Conservation (phyloP, 1,139 yeast species). For the Sugiyamaella paludigena region DNA sequence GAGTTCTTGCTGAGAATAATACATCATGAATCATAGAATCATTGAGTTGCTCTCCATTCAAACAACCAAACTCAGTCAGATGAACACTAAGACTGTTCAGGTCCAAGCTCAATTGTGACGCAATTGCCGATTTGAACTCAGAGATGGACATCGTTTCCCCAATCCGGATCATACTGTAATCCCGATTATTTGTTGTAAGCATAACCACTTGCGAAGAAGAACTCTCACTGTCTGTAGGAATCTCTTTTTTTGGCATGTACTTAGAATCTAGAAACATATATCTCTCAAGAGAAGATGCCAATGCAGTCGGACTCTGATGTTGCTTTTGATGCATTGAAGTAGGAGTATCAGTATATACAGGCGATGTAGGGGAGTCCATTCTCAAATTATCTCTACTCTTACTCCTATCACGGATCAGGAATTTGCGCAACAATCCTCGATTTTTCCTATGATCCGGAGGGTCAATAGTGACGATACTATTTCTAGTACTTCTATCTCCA, state of each 20-base stretch:
- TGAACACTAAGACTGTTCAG: constrained; percentile 51
- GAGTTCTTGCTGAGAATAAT: constrained; percentile 6
- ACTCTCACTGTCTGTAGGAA: not conserved
- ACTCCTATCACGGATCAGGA: constrained; percentile 20
- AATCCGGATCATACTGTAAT: constrained; percentile 50
- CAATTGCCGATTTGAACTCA: constrained; percentile 43
- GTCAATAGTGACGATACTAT: constrained; percentile 1
- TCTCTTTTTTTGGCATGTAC: constrained; percentile 8
- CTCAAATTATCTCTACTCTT: constrained; percentile 21
- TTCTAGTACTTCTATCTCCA: not conserved
- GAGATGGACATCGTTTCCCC: constrained; percentile 33
- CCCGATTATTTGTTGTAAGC: constrained; percentile 57
- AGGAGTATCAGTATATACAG: constrained; percentile 4
- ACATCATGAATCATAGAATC: constrained; percentile 48
- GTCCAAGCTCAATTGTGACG: constrained; percentile 44
- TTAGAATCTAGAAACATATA: constrained; percentile 12
- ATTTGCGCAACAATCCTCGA: constrained; percentile 22
- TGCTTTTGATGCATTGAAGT: not conserved
- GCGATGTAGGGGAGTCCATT: constrained; percentile 24
- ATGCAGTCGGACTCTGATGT: not conserved
- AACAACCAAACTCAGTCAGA: constrained; percentile 67
- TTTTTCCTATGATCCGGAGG: constrained; percentile 10
- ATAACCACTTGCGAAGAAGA: constrained; percentile 43
- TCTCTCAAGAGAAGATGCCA: not conserved
- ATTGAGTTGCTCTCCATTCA: constrained; percentile 59